Base-by-base conservation (phyloP, 2,329 filamentous ascomycete species). In the Leptographium radiaticola region DNA sequence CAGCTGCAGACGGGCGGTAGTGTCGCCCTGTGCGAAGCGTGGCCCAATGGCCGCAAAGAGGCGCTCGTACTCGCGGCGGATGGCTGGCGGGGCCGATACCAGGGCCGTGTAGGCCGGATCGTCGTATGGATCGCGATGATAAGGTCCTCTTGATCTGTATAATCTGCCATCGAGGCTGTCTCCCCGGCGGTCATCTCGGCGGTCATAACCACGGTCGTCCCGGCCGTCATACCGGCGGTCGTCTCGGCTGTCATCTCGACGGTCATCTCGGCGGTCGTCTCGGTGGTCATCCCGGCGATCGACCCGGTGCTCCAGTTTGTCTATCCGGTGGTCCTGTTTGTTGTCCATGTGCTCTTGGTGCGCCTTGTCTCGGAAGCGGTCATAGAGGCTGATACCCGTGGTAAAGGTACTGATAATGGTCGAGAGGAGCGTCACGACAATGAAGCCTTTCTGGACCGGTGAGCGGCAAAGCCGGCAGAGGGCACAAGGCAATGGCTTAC, bases 361-460 rank as follows among this genome's bases (percentile, higher is more conserved):
- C 15, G 62, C 60, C 47, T 62, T 63, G 31, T 68, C 66, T 43
- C 55, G 56, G 18, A 70, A 51, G 16, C 66, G 63, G 46, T 70
- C 68, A 59, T 66, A 70, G 11, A 70, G 63, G 49, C 65, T 66
- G 34, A 69, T 65, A 39, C 65, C 64, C 0, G 66, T 66, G 25
- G 61, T 65, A 55, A 70, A 69, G 2, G 67, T 69, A 46, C 67
- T 65, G 51, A 68, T 63, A 15, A 70, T 62, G 8, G 68, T 70
- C 13, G 67, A 69, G 47, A 66, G 64, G 25, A 70, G 64, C 2
- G 67, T 69, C n/a, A 67, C 67, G 33, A 70, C 61, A 39, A 69
- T 66, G 57, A 69, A 70, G 6, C 65, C 65, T 63, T 68, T 65
- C 66, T 69, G 38, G 13, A 40, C 12, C 40, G 15, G 45, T 49